Evolutionary conservation across 306 rosid genomes (phyloP), one percentile per base, ranked within the genome.

Genomic region (Rosa multiflora): DNA sequence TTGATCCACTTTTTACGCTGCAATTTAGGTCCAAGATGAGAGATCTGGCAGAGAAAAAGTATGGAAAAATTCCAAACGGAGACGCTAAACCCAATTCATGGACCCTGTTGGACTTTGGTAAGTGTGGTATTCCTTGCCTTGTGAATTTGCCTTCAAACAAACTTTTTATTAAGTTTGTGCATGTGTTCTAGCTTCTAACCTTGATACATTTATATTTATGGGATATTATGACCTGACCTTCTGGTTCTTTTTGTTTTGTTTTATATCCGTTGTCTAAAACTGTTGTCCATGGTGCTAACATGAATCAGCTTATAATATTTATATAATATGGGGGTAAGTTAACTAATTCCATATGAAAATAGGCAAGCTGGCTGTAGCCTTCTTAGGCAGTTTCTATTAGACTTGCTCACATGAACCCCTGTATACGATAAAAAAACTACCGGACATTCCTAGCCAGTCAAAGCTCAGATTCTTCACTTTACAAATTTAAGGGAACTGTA

Each of bases 91-190:
- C 99, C 44, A 94, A 94, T 78, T 91, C 99, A 17, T 94, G 99
- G 99, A 94, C 97, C 71, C 80, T 94, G 76, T 86, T 94, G 81
- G 99, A 94, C 78, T 94, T 88, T 17, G 99, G 99, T 91, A 74
- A 78, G 93, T 73, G 59, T 59, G 9, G 73, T 15, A 2, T 20
- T 68, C 21, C 70, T 61, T 46, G 15, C 68, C 48, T 48, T 11
- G 35, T 20, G 37, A 43, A 52, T 53, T 66, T 55, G 6, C 5
- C 35, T 72, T 26, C 10, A 20, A 49, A 15, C 9, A 71, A 26
- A 47, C 43, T 26, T 46, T 42, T 70, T 23, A 10, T 23, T 49
- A 47, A 52, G 10, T 20, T 67, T 47, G 18, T 29, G 59, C 75
- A 15, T 71, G 13, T 26, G 40, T 46, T 46, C 15, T 46, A 62